A percentile compares a stretch with the other conserved stretches of the same genome.
Conservation (phyloP, 441 rosid species). For the Populus hybrid region DNA sequence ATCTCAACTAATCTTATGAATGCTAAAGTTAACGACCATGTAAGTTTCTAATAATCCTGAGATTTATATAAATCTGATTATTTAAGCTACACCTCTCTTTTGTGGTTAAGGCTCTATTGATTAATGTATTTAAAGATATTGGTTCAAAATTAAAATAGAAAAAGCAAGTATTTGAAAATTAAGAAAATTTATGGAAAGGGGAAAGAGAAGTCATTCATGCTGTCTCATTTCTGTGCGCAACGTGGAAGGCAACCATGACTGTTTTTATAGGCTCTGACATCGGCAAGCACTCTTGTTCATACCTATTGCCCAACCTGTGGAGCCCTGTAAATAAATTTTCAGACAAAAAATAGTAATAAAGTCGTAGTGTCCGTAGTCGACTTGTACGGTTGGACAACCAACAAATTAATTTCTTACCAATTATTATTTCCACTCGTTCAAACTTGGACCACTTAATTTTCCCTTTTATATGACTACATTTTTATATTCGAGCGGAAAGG, state of each 20-base stretch:
- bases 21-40: fast-evolving
- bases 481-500: not conserved
- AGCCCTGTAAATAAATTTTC: not conserved
- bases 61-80: no score
- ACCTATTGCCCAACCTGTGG: not conserved
- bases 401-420: not conserved
- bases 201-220: no score
- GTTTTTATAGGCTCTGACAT: not conserved
- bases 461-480: not conserved
- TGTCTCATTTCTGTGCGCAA: no score
- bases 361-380: not conserved
- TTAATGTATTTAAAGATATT: no score
- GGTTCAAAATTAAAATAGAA: no score
- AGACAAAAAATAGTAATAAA: no score
- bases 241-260: not conserved
- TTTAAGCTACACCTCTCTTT: no score
- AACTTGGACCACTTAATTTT: not conserved
- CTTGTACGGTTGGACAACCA: no score
- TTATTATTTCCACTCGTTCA: not conserved
- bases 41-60: no score
- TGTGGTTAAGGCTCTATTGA: no score
- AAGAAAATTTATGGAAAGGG: no score
- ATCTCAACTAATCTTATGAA: fast-evolving
- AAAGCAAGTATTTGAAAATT: no score
- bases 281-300: not conserved